phyloP scores from a whole-genome alignment of 345 rosid species.

The Populus pruinosa region DNA sequence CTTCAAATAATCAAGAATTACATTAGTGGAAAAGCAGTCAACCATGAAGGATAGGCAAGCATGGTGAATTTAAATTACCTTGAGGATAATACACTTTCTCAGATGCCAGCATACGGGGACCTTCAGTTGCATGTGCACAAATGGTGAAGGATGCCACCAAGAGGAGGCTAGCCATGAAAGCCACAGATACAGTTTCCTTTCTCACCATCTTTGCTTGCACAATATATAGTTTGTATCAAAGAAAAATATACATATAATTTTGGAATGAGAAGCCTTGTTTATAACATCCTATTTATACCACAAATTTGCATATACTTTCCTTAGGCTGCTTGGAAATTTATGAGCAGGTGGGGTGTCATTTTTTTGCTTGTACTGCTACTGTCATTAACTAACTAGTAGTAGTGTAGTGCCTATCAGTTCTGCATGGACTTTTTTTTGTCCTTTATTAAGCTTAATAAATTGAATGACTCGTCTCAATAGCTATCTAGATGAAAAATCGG shows the following conservation, averaged over 20 bases:
- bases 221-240: too few relatives aligned
- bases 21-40: background rate
- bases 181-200: slow-evolving; percentile 13
- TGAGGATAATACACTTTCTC: slow-evolving; percentile 25
- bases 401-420: too few relatives aligned
- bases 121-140: slow-evolving; percentile 26
- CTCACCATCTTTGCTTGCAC: slow-evolving; percentile 13
- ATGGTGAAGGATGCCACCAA: slow-evolving; percentile 19
- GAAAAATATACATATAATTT: background rate
- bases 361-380: background rate
- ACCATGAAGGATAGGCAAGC: background rate
- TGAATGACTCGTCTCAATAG: too few relatives aligned
- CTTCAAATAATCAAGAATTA: slow-evolving; percentile 5
- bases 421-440: too few relatives aligned
- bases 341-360: background rate
- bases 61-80: background rate
- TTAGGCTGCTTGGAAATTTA: background rate
- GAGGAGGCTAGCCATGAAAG: slow-evolving; percentile 19
- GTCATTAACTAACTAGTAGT: too few relatives aligned
- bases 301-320: background rate
- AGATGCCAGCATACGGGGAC: slow-evolving; percentile 8
- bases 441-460: too few relatives aligned
- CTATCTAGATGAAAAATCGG: too few relatives aligned
- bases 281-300: slow-evolving; percentile 10
- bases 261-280: background rate